Evolutionary conservation across 495 filamentous ascomycete species (phyloP).

Genomic region (Neurospora tetraspora): DNA sequence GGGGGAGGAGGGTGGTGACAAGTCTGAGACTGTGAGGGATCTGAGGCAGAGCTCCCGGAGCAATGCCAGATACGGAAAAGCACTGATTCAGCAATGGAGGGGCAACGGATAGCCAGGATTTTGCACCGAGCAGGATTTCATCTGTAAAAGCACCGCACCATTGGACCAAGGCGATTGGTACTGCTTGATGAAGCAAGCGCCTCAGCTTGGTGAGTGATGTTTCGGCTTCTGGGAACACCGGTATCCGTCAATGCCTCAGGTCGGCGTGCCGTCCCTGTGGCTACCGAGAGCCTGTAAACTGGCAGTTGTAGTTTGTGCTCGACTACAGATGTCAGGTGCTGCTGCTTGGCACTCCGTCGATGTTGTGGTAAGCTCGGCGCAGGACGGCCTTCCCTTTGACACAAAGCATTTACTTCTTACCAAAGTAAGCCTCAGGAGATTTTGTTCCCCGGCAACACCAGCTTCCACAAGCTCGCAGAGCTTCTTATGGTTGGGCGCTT

Average conservation of each 20-base stretch:
- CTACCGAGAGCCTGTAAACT: background rate
- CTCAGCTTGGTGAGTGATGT: background rate
- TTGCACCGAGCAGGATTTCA: background rate
- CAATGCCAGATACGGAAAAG: background rate
- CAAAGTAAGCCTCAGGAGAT: conserved; percentile 12
- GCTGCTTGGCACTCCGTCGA: background rate
- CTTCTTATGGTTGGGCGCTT: conserved; percentile 19
- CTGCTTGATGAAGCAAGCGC: background rate
- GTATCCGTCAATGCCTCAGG: background rate
- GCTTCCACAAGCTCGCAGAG: conserved; percentile 20
- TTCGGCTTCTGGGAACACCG: background rate
- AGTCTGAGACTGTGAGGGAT: background rate
- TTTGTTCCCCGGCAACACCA: conserved; percentile 8
- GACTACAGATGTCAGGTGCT: background rate
- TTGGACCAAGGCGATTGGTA: background rate
- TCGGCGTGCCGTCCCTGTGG: background rate
- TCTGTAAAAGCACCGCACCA: background rate
- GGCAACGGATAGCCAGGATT: background rate
- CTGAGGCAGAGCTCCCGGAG: background rate
- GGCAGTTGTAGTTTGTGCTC: background rate
- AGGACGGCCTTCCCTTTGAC: background rate
- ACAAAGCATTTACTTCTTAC: conserved; percentile 9
- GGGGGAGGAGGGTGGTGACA: background rate
- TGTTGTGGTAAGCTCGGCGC: background rate
- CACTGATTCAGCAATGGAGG: background rate